Base-by-base conservation (phyloP, 768 basidiomycete genomes). In the Tricholoma matsutake region DNA sequence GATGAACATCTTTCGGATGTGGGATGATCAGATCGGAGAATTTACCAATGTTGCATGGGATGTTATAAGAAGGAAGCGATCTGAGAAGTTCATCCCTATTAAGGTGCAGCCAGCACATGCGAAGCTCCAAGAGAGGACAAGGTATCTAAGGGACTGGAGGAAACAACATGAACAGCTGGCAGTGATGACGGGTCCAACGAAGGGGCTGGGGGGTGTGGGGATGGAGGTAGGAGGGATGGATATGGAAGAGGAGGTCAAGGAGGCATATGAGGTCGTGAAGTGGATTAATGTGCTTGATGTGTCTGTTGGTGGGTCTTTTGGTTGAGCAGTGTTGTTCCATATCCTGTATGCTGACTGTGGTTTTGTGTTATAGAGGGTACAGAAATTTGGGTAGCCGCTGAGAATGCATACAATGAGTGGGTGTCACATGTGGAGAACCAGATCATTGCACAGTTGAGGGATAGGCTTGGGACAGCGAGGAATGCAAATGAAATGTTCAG, bases 321-420 rank as follows among this genome's bases (percentile, higher is more conserved):
- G 57, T 28, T 39, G 41, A n/a, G n/a, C n/a, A 43, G 52, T 64
- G 20, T 56, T 31, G 43, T 8, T 32, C 28, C 14, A 10, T 18
- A 1, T 11, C 13, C 6, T 45, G 59, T 29, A 41, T 60, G 43
- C 60, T 57, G 4, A 56, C 35, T 18, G n/a, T n/a, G n/a, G n/a
- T n/a, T n/a, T n/a, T n/a, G n/a, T n/a, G n/a, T 54, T 34, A 5
- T 11, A 94, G 96, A 96, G 80, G 95, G 96, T 2, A 95, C 93
- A n/a, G 94, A 98, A 73, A 96, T 98, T 57, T 98, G 96, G 96
- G 89, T 96, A 31, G 87, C 94, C 0, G 96, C 96, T 1, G 97
- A 98, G 76, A 94, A 93, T 58, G 94, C 94, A 5, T 99, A 99
- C 73, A 98, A 98, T 67, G 96, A 98, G n/a, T n/a, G n/a, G n/a